Evolutionary conservation across 352 stramenopile genomes (phyloP).

Genomic region (Globisporangium mamillatum): DNA sequence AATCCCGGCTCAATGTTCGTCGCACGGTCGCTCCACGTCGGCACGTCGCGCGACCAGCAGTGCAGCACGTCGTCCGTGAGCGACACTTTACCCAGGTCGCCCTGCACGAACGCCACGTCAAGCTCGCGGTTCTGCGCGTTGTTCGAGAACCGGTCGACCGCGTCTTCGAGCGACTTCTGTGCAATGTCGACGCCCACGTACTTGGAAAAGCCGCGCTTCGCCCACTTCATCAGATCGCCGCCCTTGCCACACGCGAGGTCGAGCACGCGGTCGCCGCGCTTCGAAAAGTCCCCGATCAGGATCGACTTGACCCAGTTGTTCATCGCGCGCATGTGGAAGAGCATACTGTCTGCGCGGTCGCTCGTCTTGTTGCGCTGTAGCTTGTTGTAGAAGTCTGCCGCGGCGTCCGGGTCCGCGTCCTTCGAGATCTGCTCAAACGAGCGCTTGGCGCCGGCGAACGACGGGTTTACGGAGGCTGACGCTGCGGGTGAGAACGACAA

Average conservation of each 20-base stretch:
- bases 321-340: slow-evolving; percentile 97
- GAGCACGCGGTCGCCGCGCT: slow-evolving; percentile 88
- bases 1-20: slow-evolving; percentile 33
- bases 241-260: slow-evolving; percentile 98
- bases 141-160: slow-evolving; percentile 79
- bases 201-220: slow-evolving; percentile 82
- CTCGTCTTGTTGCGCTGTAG: slow-evolving; percentile 68
- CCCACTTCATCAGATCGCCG: slow-evolving; percentile 98
- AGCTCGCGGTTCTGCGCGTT: slow-evolving; percentile 71
- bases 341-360: slow-evolving; percentile 83
- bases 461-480: neutral
- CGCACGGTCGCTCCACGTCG: slow-evolving; percentile 57
- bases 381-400: slow-evolving; percentile 84
- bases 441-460: slow-evolving; percentile 32
- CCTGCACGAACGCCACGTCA: slow-evolving; percentile 77
- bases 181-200: slow-evolving; percentile 99
- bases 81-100: slow-evolving; percentile 69
- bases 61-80: slow-evolving; percentile 61
- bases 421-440: slow-evolving; percentile 55
- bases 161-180: slow-evolving; percentile 94
- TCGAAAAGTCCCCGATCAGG: slow-evolving; percentile 90
- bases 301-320: slow-evolving; percentile 99
- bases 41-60: slow-evolving; percentile 57
- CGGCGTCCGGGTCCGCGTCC: slow-evolving; percentile 56
- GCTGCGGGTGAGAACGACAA: neutral